These are phyloP conservation scores for Aspergillus fumigatiaffinis DNA, from an alignment of 2,329 filamentous ascomycete species.

Conservation along the genomic window DNA sequence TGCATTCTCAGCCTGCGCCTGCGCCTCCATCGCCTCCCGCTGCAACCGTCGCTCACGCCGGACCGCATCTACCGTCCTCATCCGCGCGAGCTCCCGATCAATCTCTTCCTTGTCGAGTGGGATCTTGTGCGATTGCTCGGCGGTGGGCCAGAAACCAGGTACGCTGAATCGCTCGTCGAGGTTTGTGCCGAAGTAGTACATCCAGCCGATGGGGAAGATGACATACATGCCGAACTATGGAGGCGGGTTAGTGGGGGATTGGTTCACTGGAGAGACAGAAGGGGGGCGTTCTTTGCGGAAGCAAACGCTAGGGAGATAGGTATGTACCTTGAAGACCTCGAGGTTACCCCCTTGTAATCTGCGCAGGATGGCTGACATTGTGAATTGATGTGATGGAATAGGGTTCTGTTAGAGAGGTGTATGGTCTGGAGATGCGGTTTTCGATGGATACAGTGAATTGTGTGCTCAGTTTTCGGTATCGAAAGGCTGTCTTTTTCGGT, in stretches of 20 bases:
- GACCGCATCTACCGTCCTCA: slow-evolving; percentile 51
- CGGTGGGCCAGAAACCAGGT: slow-evolving; percentile 88
- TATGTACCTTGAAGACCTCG: slow-evolving; percentile 83
- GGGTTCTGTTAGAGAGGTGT: not conserved
- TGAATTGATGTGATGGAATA: slow-evolving; percentile 8
- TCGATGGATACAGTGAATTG: not conserved
- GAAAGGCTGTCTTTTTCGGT: not conserved
- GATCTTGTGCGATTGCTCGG: slow-evolving; percentile 50
- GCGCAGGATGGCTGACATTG: slow-evolving; percentile 40
- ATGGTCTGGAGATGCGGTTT: not conserved
- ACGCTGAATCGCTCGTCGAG: slow-evolving; percentile 88
- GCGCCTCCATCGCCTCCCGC: slow-evolving; percentile 23
- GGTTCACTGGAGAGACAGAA: slow-evolving; percentile 1
- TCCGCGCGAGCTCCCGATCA: slow-evolving; percentile 69
- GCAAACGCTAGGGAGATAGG: not conserved
- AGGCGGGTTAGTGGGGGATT: not conserved
- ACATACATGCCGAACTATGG: slow-evolving; percentile 96
- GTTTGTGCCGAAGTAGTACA: slow-evolving; percentile 99
- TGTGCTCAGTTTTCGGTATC: not conserved
- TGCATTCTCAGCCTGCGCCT: slow-evolving; percentile 10
- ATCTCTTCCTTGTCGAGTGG: slow-evolving; percentile 58
- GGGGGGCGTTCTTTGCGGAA: not conserved
- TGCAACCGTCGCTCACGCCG: slow-evolving; percentile 47
- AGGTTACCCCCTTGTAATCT: slow-evolving; percentile 80
- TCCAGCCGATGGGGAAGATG: slow-evolving; percentile 97